Evolutionary conservation across 2,329 filamentous ascomycete species (phyloP).

Genomic region (Orbilia blumenaviensis): DNA sequence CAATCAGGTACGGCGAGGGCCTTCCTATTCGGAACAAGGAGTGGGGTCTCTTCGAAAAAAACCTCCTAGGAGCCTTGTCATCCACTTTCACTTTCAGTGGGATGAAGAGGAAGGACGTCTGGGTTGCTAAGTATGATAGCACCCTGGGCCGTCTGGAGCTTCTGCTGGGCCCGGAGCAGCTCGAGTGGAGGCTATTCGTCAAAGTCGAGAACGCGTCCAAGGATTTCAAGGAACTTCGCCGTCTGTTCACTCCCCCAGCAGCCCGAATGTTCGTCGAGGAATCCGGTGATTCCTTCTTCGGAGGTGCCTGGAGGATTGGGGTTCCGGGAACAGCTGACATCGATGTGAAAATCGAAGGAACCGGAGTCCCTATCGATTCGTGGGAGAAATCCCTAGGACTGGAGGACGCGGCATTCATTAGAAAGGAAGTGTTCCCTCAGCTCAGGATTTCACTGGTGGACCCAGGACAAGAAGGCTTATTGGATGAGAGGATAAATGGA

Average conservation of each 20-base stretch:
- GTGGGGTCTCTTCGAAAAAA: slow-evolving; percentile 60
- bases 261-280: slow-evolving; percentile 63
- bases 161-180: slow-evolving; percentile 57
- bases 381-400: slow-evolving; percentile 63
- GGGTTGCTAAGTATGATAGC: slow-evolving; percentile 63
- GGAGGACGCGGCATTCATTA: slow-evolving; percentile 59
- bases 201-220: slow-evolving; percentile 59
- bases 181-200: slow-evolving; percentile 65
- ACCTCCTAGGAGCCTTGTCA: slow-evolving; percentile 59
- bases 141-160: slow-evolving; percentile 61
- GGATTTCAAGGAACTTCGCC: slow-evolving; percentile 23
- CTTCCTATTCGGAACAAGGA: slow-evolving; percentile 50
- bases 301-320: slow-evolving; percentile 25
- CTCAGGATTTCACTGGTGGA: slow-evolving; percentile 62
- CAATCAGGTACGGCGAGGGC: slow-evolving; percentile 49
- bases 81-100: slow-evolving; percentile 45
- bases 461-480: slow-evolving; percentile 56
- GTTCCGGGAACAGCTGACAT: slow-evolving; percentile 53
- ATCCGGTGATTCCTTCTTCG: slow-evolving; percentile 37
- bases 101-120: slow-evolving; percentile 56
- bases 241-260: slow-evolving; percentile 61
- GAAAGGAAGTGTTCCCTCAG: slow-evolving; percentile 63
- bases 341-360: slow-evolving; percentile 60
- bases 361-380: slow-evolving; percentile 59
- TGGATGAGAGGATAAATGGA: slow-evolving; percentile 64